Base-by-base conservation (phyloP, 768 basidiomycete species). In the Glaciozyma martinii region DNA sequence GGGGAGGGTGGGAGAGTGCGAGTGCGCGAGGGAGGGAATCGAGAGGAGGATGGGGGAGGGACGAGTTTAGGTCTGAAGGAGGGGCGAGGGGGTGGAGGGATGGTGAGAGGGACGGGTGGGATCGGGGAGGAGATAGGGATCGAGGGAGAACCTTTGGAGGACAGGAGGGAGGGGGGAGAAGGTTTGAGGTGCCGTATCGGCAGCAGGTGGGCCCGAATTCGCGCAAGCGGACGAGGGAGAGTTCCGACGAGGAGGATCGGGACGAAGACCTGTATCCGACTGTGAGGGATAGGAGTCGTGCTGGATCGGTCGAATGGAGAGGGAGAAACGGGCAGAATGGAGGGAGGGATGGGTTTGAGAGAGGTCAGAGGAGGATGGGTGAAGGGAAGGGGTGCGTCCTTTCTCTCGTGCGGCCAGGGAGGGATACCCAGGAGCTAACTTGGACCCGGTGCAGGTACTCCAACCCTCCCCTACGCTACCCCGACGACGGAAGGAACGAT, bases 211-310 rank as follows among this genome's bases (percentile, higher is more conserved):
- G 46, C 19, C 46, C 46, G 19, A 27, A 37, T 27, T n/a, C 37
- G 56, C 33, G 56, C n/a, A 56, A 56, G 56, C 9, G 56, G 56
- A 56, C 40, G 56, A 56, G 56, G 56, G 56, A 40, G 12, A 56
- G 56, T 19, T 56, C 56, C 40, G 56, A 56, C 23, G 56, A 56
- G 8, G 56, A 56, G 19, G 56, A 19, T 5, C 12, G 29, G 21
- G 37, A 56, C 27, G 56, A 43, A 5, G 10, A 23, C 19, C 33
- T 9, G 56, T 40, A 10, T 40, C 5, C 18, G 12, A 12, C 21
- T 37, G 18, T 37, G 25, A 25, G 37, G n/a, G 42, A 19, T 23
- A 42, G 40, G 56, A 42, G 40, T 25, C 23, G 56, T 3, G 25
- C 33, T 2, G n/a, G 56, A 13, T 42, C 33, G 21, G n/a, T 23